A percentile compares a stretch with the other conserved stretches of the same genome.
Conservation (phyloP, 345 rosid genomes). For the Hibiscus trionum region DNA sequence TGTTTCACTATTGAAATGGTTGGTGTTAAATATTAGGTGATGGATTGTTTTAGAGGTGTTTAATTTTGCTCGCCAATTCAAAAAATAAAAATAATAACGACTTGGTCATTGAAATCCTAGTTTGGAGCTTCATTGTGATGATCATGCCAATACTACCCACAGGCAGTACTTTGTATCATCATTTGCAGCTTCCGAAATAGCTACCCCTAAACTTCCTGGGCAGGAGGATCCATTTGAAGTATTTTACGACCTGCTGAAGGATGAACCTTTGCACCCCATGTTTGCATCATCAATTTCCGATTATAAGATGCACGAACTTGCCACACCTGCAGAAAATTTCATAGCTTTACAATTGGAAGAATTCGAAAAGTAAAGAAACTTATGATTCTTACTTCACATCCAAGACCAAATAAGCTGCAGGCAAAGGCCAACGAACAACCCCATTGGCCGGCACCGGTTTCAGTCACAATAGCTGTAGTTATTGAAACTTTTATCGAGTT, state of each 20-base stretch:
- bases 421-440: constrained; percentile 94
- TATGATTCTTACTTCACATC: constrained; percentile 50
- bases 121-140: no score
- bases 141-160: constrained; percentile 18
- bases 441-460: constrained; percentile 99
- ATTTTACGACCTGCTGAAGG: constrained; percentile 72
- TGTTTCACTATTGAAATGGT: no score
- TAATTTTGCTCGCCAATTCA: no score
- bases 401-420: constrained; percentile 69
- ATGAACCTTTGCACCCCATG: constrained; percentile 95
- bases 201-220: constrained; percentile 92
- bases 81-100: no score
- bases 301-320: constrained; percentile 90
- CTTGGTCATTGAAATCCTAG: no score
- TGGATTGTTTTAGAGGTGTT: no score
- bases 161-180: constrained; percentile 76
- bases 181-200: constrained; percentile 66
- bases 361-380: not conserved
- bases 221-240: constrained; percentile 57
- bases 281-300: constrained; percentile 91
- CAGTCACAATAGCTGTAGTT: no score
- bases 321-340: constrained; percentile 54
- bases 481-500: no score
- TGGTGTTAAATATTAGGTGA: no score
- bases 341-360: not conserved